Percentiles rank a stretch among this genome's conserved stretches.
Evolutionary conservation across 1,139 yeast genomes (phyloP).

Genomic region (Yamadazyma jaroonii): DNA sequence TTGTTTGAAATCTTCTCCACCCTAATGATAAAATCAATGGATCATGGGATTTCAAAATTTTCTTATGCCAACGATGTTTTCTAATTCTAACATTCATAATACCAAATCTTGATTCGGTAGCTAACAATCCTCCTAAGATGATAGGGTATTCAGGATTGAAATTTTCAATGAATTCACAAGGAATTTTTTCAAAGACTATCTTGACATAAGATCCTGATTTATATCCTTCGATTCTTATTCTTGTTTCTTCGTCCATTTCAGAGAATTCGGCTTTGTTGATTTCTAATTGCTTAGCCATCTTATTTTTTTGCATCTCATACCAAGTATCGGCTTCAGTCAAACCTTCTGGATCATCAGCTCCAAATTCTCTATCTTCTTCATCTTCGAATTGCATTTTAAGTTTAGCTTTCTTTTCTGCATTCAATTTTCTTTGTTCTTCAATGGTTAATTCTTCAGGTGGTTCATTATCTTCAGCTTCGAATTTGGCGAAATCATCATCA

Average conservation of each 20-base stretch:
- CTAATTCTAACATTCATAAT: conserved; percentile 89
- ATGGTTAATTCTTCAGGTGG: conserved; percentile 47
- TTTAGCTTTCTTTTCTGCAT: conserved; percentile 88
- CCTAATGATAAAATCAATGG: conserved; percentile 92
- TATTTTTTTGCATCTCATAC: conserved; percentile 96
- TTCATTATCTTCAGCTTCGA: conserved; percentile 46
- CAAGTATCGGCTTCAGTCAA: conserved; percentile 85
- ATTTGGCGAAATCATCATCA: conserved; percentile 50
- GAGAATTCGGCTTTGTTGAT: conserved; percentile 81
- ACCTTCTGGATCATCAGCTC: conserved; percentile 72
- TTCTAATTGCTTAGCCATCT: conserved; percentile 93
- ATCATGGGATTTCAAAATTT: conserved; percentile 91
- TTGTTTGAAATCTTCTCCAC: conserved; percentile 97
- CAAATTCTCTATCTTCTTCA: conserved; percentile 78
- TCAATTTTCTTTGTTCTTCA: conserved; percentile 70
- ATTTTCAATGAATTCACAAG: conserved; percentile 87
- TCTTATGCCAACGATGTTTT: conserved; percentile 99
- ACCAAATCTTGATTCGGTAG: conserved; percentile 92
- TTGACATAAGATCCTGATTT: conserved; percentile 94
- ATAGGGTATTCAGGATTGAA: conserved; percentile 85
- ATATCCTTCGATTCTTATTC: conserved; percentile 85
- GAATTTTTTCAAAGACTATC: conserved; percentile 75
- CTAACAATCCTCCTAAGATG: conserved; percentile 83
- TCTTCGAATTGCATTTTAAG: conserved; percentile 87
- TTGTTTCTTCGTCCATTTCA: conserved; percentile 69